A percentile compares a stretch with the other conserved stretches of the same genome.
Evolutionary conservation across 257 asterid species (phyloP).

Genomic region (Ilex asprella): DNA sequence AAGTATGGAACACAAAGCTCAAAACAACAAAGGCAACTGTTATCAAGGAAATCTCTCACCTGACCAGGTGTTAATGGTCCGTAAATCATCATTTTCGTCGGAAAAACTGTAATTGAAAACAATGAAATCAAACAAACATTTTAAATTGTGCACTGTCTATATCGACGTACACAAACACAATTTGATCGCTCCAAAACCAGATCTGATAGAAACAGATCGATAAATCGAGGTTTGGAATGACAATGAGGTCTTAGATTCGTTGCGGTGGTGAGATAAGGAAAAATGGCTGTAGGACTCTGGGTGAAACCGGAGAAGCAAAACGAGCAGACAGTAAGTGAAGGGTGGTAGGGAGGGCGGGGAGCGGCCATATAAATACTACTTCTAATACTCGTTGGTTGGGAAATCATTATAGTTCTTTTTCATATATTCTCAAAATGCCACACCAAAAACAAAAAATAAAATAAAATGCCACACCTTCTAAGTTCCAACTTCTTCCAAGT

Average conservation of each 20-base stretch:
- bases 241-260: constrained; percentile 3
- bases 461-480: too few relatives aligned
- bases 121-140: constrained; percentile 8
- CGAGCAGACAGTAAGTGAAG: too few relatives aligned
- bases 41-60: constrained; percentile 29
- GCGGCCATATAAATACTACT: too few relatives aligned
- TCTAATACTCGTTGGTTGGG: too few relatives aligned
- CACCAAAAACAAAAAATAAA: too few relatives aligned
- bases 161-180: constrained; percentile 22
- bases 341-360: too few relatives aligned
- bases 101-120: neutral
- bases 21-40: too few relatives aligned
- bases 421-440: too few relatives aligned
- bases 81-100: constrained; percentile 55
- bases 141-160: neutral
- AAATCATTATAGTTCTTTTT: too few relatives aligned
- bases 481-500: too few relatives aligned
- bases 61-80: constrained; percentile 84
- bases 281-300: too few relatives aligned
- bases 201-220: constrained; percentile 23
- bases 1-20: neutral
- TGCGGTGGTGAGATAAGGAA: neutral
- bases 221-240: constrained; percentile 14
- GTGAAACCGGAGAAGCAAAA: too few relatives aligned
- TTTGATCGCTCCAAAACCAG: constrained; percentile 17